phyloP scores from a whole-genome alignment of 768 basidiomycete genomes.

The Termitomyces bulborhizus region DNA sequence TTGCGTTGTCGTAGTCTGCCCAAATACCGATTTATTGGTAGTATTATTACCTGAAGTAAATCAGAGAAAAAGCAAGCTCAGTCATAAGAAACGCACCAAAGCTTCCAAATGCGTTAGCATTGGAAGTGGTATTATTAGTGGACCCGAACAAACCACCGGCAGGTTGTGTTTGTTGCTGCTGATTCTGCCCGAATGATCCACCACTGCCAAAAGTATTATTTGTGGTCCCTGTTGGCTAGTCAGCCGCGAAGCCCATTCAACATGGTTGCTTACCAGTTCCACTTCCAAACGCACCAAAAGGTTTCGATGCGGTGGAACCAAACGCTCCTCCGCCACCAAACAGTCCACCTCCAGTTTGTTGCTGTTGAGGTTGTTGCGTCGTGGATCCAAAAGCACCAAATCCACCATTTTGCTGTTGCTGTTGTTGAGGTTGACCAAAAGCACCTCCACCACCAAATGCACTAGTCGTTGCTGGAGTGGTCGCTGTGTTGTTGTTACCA shows the following conservation, averaged over 20 bases:
- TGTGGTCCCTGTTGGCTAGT: slow-evolving; percentile 5
- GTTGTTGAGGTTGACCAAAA: slow-evolving; percentile 42
- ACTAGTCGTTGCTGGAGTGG: slow-evolving; percentile 20
- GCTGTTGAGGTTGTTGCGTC: slow-evolving; percentile 24
- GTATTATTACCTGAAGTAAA: slow-evolving; percentile 4
- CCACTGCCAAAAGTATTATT: slow-evolving; percentile 28
- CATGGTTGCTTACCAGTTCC: slow-evolving; percentile 5
- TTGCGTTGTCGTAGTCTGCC: slow-evolving; percentile 32
- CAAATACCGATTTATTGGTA: slow-evolving; percentile 35
- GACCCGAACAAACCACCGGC: slow-evolving; percentile 27
- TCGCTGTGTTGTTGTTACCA: slow-evolving; percentile 23
- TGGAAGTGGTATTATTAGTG: slow-evolving; percentile 19
- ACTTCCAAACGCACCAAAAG: slow-evolving; percentile 13
- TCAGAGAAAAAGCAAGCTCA: background rate
- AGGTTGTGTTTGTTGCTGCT: slow-evolving; percentile 25
- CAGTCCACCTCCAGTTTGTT: slow-evolving; percentile 23
- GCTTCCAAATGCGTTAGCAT: slow-evolving; percentile 31
- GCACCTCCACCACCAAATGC: slow-evolving; percentile 47
- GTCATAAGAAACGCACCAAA: slow-evolving; percentile 22
- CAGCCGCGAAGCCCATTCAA: background rate
- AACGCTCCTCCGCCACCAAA: slow-evolving; percentile 31
- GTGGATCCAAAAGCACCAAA: slow-evolving; percentile 21
- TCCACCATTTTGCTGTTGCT: slow-evolving; percentile 20
- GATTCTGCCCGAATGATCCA: slow-evolving; percentile 28
- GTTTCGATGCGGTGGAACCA: slow-evolving; percentile 14